These are phyloP conservation scores for Penicillium bovifimosum DNA, from an alignment of 495 filamentous ascomycete genomes.

Conservation along the genomic window DNA sequence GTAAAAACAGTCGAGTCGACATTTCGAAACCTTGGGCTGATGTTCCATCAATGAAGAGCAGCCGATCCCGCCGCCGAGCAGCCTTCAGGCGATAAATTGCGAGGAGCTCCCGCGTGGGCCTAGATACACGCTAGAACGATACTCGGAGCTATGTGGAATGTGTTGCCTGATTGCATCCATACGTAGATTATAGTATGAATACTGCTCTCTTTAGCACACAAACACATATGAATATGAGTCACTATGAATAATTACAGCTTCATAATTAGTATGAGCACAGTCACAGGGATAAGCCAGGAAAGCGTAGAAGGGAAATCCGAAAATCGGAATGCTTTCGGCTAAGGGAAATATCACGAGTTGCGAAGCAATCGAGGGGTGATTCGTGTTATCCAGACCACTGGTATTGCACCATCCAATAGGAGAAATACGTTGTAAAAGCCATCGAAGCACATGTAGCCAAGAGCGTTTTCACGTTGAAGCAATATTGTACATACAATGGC, in stretches of 20 bases:
- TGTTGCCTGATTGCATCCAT: background rate
- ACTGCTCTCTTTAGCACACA: background rate
- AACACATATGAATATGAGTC: background rate
- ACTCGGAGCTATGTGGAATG: background rate
- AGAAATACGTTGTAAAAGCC: too few species aligned
- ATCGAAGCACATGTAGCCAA: too few species aligned
- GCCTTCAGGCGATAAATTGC: background rate
- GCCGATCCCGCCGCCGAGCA: background rate
- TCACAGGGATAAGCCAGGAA: too few species aligned
- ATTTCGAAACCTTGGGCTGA: background rate
- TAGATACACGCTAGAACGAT: slow-evolving; percentile 1
- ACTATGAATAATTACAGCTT: too few species aligned
- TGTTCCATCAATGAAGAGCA: background rate
- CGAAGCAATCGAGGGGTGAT: background rate
- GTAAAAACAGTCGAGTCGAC: background rate
- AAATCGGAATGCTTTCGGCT: background rate
- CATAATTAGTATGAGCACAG: too few species aligned
- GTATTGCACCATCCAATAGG: too few species aligned
- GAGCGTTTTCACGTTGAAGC: too few species aligned
- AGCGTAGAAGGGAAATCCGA: too few species aligned
- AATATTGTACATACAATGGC: background rate
- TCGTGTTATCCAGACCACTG: too few species aligned
- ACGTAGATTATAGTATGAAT: background rate
- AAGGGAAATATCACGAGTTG: background rate
- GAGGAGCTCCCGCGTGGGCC: too few species aligned